phyloP scores from a whole-genome alignment of 2,329 filamentous ascomycete species.

The Trichoderma gracile region DNA sequence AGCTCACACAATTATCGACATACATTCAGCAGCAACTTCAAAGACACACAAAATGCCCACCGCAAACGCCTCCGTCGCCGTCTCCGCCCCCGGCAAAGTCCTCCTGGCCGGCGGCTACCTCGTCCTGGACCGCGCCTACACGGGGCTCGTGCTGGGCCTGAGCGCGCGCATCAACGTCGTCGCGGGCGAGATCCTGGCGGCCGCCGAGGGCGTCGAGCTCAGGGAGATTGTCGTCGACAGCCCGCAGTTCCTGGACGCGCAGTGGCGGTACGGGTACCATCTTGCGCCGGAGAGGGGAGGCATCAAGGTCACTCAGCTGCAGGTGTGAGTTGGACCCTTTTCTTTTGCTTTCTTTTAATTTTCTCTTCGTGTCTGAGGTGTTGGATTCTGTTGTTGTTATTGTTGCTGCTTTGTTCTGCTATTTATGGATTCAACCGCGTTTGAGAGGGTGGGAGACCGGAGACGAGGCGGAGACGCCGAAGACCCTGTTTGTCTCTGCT shows the following conservation, averaged over 20 bases:
- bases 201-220: constrained; percentile 63
- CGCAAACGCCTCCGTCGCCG: constrained; percentile 50
- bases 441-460: background rate
- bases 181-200: constrained; percentile 54
- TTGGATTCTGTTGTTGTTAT: background rate
- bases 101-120: constrained; percentile 93
- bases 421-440: background rate
- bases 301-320: constrained; percentile 76
- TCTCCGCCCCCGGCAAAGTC: constrained; percentile 95
- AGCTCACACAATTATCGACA: too few species aligned
- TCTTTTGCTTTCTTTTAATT: background rate
- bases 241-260: constrained; percentile 84
- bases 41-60: constrained; percentile 3
- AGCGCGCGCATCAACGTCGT: constrained; percentile 68
- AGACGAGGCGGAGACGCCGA: too few species aligned
- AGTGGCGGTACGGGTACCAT: constrained; percentile 85
- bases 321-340: constrained; percentile 60
- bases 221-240: constrained; percentile 82
- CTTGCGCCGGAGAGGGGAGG: constrained; percentile 71
- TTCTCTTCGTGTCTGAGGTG: background rate
- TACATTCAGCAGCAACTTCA: too few species aligned
- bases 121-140: constrained; percentile 85
- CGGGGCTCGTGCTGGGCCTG: constrained; percentile 70
- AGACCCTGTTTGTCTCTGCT: background rate
- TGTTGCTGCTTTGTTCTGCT: background rate